Evolutionary conservation across 1,139 yeast species (phyloP), one percentile per base, ranked within the genome.

Genomic region (Debaryomyces fabryi): DNA sequence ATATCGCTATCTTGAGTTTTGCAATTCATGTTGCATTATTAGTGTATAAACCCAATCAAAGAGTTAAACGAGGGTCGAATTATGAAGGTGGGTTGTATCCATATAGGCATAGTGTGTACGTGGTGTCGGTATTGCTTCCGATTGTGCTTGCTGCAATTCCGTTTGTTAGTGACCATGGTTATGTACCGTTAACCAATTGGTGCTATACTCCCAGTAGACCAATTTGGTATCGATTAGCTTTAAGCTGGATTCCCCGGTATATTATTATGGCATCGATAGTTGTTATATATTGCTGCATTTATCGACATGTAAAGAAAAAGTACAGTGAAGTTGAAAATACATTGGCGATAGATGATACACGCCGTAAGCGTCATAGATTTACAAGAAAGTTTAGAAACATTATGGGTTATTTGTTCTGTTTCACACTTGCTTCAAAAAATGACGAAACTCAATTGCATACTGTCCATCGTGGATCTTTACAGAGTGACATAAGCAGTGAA

Each of bases 211-310:
- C 96, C 0, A 81, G 82, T 45, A 56, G 72, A 2, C 96, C 96
- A 0, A 64, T 78, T 10, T 90, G 96, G 95, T 85, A 83, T 62
- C 74, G 91, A 50, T 63, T 87, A 44, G 90, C 76, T 1, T 71
- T 91, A 43, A 81, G 91, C 53, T 91, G 96, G 96, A 84, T 82
- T 0, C 93, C 96, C 3, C 74, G 97, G 39, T 89, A 84, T 63
- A 64, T 82, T 50, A 81, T 91, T 46, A 76, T 88, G 52, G 63
- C 86, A 10, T 63, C 79, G 33, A 88, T 91, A 58, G 60, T 88
- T 47, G 68, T 76, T 25, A 81, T 89, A 42, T 91, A 91, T 65
- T 72, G 83, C 39, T 73, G 86, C 44, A 86, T 91, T 50, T 91
- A 90, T 67, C 67, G 82, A 52, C 88, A 86, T 60, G 95, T 91